Conservation (phyloP, 176 grass and related monocot genomes). For the Cocos nucifera region DNA sequence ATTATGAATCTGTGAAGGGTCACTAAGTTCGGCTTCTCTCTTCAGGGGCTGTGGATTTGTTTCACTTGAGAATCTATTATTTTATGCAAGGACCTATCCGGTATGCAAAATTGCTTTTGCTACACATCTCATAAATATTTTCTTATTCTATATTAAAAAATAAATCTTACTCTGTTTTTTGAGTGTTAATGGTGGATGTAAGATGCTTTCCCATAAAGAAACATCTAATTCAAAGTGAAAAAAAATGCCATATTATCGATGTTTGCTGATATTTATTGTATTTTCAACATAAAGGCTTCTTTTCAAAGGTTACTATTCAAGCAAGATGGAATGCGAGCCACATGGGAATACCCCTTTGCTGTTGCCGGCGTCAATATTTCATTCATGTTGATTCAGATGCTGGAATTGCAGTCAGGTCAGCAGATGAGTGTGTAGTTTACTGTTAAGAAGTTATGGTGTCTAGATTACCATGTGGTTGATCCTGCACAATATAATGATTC, state of each 20-base stretch:
- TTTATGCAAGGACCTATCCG: slow-evolving; percentile 67
- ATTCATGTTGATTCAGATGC: slow-evolving; percentile 86
- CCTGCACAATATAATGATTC: too few relatives aligned
- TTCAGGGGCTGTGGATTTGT: slow-evolving; percentile 80
- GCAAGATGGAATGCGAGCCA: slow-evolving; percentile 51
- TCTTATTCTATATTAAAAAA: not conserved
- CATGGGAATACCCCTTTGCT: slow-evolving; percentile 94
- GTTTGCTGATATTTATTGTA: not conserved
- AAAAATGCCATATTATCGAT: too few relatives aligned
- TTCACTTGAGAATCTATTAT: slow-evolving; percentile 74
- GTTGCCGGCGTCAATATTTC: slow-evolving; percentile 80
- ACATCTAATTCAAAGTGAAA: too few relatives aligned
- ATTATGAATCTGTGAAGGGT: not conserved
- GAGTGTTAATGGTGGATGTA: too few relatives aligned
- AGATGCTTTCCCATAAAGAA: too few relatives aligned
- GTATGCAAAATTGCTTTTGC: slow-evolving; percentile 18
- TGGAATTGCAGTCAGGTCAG: slow-evolving; percentile 72
- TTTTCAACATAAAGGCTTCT: slow-evolving; percentile 42
- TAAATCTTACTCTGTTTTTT: too few relatives aligned
- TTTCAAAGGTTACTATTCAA: slow-evolving; percentile 77
- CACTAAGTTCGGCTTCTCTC: slow-evolving; percentile 6
- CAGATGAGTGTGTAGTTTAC: not conserved
- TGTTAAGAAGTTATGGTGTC: too few relatives aligned
- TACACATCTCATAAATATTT: not conserved
- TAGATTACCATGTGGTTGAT: too few relatives aligned